Percentiles rank a stretch among this genome's conserved stretches.
phyloP scores from a whole-genome alignment of 208 protist species.

The Strigomonas culicis region DNA sequence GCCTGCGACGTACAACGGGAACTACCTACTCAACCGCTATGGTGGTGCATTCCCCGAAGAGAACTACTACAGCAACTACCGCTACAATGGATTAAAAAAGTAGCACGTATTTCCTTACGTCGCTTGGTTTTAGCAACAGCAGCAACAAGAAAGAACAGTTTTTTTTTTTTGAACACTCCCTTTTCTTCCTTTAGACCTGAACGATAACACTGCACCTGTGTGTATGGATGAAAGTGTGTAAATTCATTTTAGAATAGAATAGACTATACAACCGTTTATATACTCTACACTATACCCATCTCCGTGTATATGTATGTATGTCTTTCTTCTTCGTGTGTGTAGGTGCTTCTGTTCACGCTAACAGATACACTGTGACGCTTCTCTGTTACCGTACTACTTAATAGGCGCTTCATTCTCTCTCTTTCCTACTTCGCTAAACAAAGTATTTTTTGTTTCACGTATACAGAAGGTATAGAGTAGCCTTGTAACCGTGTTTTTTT shows the following conservation, averaged over 20 bases:
- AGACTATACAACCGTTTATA: not conserved
- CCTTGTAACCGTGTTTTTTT: not conserved
- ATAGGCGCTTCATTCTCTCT: not conserved
- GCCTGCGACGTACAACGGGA: slow-evolving; percentile 22
- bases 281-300: not conserved
- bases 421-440: too few species aligned
- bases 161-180: not conserved
- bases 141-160: not conserved
- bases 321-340: too few species aligned
- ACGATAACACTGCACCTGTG: not conserved
- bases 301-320: too few species aligned
- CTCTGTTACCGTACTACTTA: too few species aligned
- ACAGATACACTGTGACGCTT: too few species aligned
- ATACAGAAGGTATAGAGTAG: not conserved
- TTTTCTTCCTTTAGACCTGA: not conserved
- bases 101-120: not conserved
- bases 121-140: not conserved
- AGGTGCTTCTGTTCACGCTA: too few species aligned
- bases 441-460: not conserved
- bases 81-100: slow-evolving; percentile 34
- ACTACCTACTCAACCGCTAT: slow-evolving; percentile 73
- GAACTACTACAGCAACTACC: slow-evolving; percentile 67
- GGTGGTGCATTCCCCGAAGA: slow-evolving; percentile 50
- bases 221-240: not conserved
- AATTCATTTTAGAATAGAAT: not conserved